A percentile compares a stretch with the other conserved stretches of the same genome.
Evolutionary conservation across 805 yeast species (phyloP).

Genomic region (Candida parachauliodes): DNA sequence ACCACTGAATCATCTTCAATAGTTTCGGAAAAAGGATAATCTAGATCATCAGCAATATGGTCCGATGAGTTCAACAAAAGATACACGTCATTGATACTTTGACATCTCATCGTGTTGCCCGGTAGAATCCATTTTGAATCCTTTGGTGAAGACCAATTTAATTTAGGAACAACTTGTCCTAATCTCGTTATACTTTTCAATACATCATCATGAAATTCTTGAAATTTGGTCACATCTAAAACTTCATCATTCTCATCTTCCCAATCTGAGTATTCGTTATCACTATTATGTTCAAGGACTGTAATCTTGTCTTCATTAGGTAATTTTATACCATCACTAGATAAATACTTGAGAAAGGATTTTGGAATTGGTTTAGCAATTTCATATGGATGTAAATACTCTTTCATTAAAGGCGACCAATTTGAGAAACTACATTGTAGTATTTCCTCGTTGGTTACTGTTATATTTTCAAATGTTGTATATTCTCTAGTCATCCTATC

Average conservation of each 20-base stretch:
- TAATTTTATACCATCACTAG: conserved; percentile 21
- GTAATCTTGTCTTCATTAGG: conserved; percentile 15
- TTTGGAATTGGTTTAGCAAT: conserved; percentile 31
- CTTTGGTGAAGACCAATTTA: conserved; percentile 96
- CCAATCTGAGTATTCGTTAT: conserved; percentile 76
- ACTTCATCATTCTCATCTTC: conserved; percentile 29
- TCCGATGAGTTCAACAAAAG: conserved; percentile 81
- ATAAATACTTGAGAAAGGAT: conserved; percentile 31
- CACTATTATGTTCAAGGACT: conserved; percentile 34
- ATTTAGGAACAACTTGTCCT: conserved; percentile 70
- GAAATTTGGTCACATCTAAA: conserved; percentile 39
- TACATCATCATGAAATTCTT: conserved; percentile 56
- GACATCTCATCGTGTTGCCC: conserved; percentile 71
- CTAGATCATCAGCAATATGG: conserved; percentile 81
- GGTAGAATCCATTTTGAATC: conserved; percentile 92
- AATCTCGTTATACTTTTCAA: conserved; percentile 41
- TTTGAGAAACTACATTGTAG: conserved; percentile 30
- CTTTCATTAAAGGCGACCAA: conserved; percentile 28
- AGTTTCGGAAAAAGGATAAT: conserved; percentile 59
- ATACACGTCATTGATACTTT: conserved; percentile 69
- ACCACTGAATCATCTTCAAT: conserved; percentile 12
- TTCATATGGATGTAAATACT: conserved; percentile 18
- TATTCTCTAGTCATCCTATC: conserved; percentile 17
- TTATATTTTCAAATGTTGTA: conserved; percentile 27
- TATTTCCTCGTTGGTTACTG: conserved; percentile 23